phyloP scores from a whole-genome alignment of 2,329 filamentous ascomycete genomes.

The Apiospora rasikravindrae region DNA sequence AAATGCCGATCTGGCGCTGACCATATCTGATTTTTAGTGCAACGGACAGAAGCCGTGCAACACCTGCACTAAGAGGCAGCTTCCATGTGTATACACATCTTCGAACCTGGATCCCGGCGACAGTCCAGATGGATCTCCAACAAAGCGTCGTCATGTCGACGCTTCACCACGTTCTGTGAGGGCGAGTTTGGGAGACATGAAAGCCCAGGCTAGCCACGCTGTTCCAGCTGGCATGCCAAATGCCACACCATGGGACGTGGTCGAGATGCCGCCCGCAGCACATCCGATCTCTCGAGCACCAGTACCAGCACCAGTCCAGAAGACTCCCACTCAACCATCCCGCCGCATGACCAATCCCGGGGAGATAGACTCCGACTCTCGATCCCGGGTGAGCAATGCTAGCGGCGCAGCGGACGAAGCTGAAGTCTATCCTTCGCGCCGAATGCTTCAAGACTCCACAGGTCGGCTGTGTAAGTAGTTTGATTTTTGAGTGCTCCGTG shows the following conservation, averaged over 20 bases:
- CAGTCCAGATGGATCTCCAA: constrained; percentile 42
- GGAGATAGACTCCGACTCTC: constrained; percentile 39
- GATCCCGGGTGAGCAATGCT: constrained; percentile 44
- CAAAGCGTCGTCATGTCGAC: constrained; percentile 43
- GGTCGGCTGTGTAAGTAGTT: constrained; percentile 58
- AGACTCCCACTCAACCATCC: constrained; percentile 3
- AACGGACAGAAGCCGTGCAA: constrained; percentile 63
- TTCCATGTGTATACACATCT: constrained; percentile 51
- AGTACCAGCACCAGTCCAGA: neutral
- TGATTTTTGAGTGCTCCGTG: neutral
- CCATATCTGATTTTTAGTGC: constrained; percentile 48
- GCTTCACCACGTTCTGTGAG: constrained; percentile 27
- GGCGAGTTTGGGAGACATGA: constrained; percentile 13
- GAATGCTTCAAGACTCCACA: constrained; percentile 65
- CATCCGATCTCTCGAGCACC: neutral
- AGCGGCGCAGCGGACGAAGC: constrained; percentile 61
- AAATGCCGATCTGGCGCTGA: constrained; percentile 21
- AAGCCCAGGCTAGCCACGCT: neutral
- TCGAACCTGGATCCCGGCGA: constrained; percentile 35
- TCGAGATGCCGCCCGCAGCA: neutral
- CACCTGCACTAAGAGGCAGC: constrained; percentile 60
- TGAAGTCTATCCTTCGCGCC: constrained; percentile 57
- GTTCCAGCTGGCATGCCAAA: neutral
- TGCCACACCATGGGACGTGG: constrained; percentile 19
- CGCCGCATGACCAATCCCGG: constrained; percentile 27